Evolutionary conservation across 2,329 filamentous ascomycete species (phyloP), one percentile per base, ranked within the genome.

Genomic region (Pyrenochaeta sp.): DNA sequence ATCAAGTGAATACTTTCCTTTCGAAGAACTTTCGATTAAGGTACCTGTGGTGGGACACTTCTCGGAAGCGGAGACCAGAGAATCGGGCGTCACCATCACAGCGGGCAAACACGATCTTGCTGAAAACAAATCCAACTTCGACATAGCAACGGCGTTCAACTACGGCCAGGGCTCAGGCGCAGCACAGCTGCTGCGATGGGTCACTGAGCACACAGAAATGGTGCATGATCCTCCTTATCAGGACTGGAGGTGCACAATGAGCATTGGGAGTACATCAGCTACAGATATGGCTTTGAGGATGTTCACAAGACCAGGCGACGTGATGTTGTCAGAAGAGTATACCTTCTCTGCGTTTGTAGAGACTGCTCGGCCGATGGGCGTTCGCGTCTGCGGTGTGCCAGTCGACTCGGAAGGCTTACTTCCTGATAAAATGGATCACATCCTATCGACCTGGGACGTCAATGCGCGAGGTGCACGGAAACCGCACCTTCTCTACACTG

Each of bases 121-220:
- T 12, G 83, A 90, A 48, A 87, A 85, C 22, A 88, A 83, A 60
- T 85, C 85, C 42, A 78, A 83, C 27, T 88, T 78, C 81, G 95
- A 99, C 79, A 86, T 99, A 50, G 88, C 91, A 45, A 92, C 96
- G 61, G 91, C 91, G 1, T 88, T 97, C 75, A 98, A 99, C 80
- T 99, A 99, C 76, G 92, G 91, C 34, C 93, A 97, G 79, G 89
- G 93, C 8, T 88, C 88, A 19, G 95, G 95, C 19, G 88, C 92
- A 10, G 90, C 92, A 3, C 95, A 97, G 79, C 83, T 99, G 77
- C 82, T 97, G 62, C 89, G 95, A 59, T 98, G 91, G 80, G 84
- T 98, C 50, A 96, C 93, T 0, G 95, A 99, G 81, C 95, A 98
- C 79, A 96, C 93, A 0, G 94, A 99, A 80, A 87, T 98, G 54